Conservation (phyloP, 2,329 filamentous ascomycete genomes). For the Exserohilum rostratum region DNA sequence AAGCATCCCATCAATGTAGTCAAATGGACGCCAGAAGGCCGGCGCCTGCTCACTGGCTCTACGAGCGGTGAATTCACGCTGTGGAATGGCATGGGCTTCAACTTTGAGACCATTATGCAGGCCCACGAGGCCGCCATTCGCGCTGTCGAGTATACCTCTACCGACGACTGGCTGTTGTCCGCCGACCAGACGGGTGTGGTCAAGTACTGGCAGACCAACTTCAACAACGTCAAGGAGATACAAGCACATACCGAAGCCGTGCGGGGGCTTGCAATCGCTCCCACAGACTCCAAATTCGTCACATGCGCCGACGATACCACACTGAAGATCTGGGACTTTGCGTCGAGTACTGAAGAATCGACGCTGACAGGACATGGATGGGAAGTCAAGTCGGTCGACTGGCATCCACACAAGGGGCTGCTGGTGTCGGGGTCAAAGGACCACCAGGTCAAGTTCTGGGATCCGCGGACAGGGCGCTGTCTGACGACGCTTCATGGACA, state of each 20-base stretch:
- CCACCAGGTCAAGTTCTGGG: conserved; percentile 96
- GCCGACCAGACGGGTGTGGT: conserved; percentile 93
- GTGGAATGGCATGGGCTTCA: conserved; percentile 99
- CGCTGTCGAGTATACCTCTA: conserved; percentile 86
- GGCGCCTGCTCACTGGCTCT: conserved; percentile 87
- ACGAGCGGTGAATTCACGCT: conserved; percentile 97
- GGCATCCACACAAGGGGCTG: conserved; percentile 94
- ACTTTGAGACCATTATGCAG: conserved; percentile 99
- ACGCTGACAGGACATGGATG: conserved; percentile 92
- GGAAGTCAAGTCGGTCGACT: conserved; percentile 97
- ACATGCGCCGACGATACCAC: conserved; percentile 94
- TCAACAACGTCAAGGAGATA: conserved; percentile 97
- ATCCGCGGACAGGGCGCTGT: conserved; percentile 88
- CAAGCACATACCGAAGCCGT: conserved; percentile 90
- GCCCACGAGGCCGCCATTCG: conserved; percentile 90
- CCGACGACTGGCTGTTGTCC: conserved; percentile 95
- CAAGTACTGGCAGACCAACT: conserved; percentile 99
- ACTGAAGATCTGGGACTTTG: conserved; percentile 96
- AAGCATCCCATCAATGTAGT: conserved; percentile 98
- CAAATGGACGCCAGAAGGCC: conserved; percentile 95
- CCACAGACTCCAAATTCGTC: conserved; percentile 93
- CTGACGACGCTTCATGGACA: conserved; percentile 94
- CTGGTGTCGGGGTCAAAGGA: conserved; percentile 97
- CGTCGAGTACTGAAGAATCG: conserved; percentile 80
- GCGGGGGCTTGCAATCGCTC: conserved; percentile 88